Evolutionary conservation across 2,329 filamentous ascomycete genomes (phyloP).

Genomic region (Lasiodiplodia citricola): DNA sequence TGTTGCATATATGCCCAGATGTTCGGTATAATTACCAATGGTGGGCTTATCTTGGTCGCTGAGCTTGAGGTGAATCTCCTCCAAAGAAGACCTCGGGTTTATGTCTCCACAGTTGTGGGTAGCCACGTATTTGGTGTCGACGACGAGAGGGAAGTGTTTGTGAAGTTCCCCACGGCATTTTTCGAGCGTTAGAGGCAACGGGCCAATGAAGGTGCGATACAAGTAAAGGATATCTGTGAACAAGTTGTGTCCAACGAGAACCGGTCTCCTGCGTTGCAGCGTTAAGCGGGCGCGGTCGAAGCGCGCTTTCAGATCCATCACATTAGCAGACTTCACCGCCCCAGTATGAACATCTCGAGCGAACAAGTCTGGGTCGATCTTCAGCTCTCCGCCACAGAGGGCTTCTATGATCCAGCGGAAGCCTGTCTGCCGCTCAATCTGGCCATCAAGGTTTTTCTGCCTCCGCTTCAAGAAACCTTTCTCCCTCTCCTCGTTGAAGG

Average conservation of each 20-base stretch:
- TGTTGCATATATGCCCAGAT: background rate
- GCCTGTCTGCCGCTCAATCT: conserved; percentile 48
- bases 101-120: conserved; percentile 61
- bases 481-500: conserved; percentile 51
- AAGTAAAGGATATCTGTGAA: conserved; percentile 69
- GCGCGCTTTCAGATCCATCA: conserved; percentile 42
- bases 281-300: conserved; percentile 48
- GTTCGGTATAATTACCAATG: conserved; percentile 38
- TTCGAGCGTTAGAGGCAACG: conserved; percentile 59
- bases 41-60: conserved; percentile 48
- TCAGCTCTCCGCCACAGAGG: conserved; percentile 46
- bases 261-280: conserved; percentile 53
- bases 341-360: conserved; percentile 42
- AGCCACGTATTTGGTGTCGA: conserved; percentile 69
- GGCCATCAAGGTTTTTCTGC: background rate
- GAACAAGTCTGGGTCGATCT: conserved; percentile 45
- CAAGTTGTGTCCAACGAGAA: conserved; percentile 69
- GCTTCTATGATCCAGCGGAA: conserved; percentile 59
- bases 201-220: conserved; percentile 66
- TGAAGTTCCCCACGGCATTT: conserved; percentile 61
- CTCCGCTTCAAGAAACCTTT: conserved; percentile 42
- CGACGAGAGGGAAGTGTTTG: conserved; percentile 59
- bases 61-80: conserved; percentile 55
- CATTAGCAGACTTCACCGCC: conserved; percentile 42
- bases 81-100: conserved; percentile 55